A percentile compares a stretch with the other conserved stretches of the same genome.
Evolutionary conservation across 2,329 filamentous ascomycete genomes (phyloP).

Genomic region (Exophiala sp.): DNA sequence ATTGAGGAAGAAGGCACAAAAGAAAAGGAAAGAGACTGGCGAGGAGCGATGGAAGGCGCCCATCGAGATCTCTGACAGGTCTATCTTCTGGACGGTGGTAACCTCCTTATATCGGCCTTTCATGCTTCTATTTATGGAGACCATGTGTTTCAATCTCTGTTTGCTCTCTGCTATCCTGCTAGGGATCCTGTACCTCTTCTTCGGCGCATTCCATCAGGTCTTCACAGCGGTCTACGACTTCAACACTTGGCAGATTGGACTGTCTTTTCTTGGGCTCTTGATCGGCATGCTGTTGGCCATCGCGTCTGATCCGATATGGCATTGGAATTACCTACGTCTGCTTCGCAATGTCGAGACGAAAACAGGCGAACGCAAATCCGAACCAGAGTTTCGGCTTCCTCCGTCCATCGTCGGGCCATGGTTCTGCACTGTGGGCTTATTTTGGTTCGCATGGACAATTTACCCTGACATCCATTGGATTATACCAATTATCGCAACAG

Average conservation of each 20-base stretch:
- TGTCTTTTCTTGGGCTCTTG: constrained; percentile 48
- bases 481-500: constrained; percentile 68
- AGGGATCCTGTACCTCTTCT: constrained; percentile 41
- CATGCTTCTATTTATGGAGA: constrained; percentile 39
- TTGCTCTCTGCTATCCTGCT: constrained; percentile 42
- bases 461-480: constrained; percentile 73
- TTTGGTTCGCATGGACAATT: constrained; percentile 86
- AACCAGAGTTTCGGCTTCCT: constrained; percentile 84
- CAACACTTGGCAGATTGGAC: constrained; percentile 30
- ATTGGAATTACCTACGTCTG: constrained; percentile 42
- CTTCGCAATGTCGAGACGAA: constrained; percentile 37
- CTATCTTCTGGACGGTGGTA: constrained; percentile 56
- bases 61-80: constrained; percentile 64
- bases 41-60: constrained; percentile 68
- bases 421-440: constrained; percentile 75
- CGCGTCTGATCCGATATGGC: constrained; percentile 46
- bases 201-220: constrained; percentile 43
- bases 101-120: constrained; percentile 55
- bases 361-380: constrained; percentile 50
- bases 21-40: constrained; percentile 65
- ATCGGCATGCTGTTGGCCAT: constrained; percentile 47
- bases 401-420: constrained; percentile 70
- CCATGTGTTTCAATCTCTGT: constrained; percentile 41
- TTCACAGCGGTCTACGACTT: constrained; percentile 41
- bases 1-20: constrained; percentile 64